Conservation (phyloP, 106 monocot genomes). For the Acanthochlamys bracteata region DNA sequence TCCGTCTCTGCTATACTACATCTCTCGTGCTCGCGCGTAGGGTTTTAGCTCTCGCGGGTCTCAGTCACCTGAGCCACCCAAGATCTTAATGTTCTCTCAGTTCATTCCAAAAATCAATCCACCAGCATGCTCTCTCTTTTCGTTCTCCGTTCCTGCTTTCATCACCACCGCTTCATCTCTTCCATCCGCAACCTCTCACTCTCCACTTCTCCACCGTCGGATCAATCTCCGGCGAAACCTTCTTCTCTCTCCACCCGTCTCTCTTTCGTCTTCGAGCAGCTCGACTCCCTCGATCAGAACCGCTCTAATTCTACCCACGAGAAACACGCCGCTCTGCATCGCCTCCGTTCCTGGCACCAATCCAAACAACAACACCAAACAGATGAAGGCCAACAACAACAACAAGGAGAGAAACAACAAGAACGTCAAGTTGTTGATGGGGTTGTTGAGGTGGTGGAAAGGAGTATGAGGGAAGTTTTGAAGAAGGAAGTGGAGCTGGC, state of each 20-base stretch:
- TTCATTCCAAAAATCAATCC: too few relatives aligned
- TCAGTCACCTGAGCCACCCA: too few relatives aligned
- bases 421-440: too few relatives aligned
- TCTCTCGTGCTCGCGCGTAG: too few relatives aligned
- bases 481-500: conserved; percentile 70
- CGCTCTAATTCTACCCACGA: conserved; percentile 36
- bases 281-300: conserved; percentile 67
- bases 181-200: neutral
- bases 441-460: neutral
- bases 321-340: conserved; percentile 58
- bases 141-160: too few relatives aligned
- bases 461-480: conserved; percentile 17
- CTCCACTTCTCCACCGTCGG: conserved; percentile 9
- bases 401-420: neutral
- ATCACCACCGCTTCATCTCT: too few relatives aligned
- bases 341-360: conserved; percentile 80
- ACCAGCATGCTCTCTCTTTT: too few relatives aligned
- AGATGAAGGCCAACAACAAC: neutral
- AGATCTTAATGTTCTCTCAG: too few relatives aligned
- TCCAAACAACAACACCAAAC: conserved; percentile 6
- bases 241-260: conserved; percentile 81
- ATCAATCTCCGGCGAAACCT: neutral
- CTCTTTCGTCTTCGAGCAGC: conserved; percentile 91
- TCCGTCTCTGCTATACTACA: too few relatives aligned
- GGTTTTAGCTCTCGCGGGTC: too few relatives aligned